These are phyloP conservation scores for Triticum dicoccoides DNA, from an alignment of 176 grass and related monocot genomes.

Conservation along the genomic window DNA sequence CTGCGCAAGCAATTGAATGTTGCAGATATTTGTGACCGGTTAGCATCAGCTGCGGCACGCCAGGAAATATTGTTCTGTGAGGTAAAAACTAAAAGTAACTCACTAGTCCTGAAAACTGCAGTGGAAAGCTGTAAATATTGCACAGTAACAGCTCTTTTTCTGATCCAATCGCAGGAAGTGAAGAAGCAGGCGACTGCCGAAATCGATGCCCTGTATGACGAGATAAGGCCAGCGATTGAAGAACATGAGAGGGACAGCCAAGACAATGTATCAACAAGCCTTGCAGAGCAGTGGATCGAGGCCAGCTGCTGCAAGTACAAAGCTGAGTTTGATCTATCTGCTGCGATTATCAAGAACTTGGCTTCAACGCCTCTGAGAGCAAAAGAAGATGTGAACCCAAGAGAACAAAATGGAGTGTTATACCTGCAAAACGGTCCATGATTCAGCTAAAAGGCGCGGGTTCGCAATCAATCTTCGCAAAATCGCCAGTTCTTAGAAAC, in stretches of 20 bases:
- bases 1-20: slow-evolving; percentile 56
- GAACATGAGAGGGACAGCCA: slow-evolving; percentile 90
- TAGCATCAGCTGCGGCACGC: slow-evolving; percentile 57
- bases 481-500: neutral
- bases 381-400: slow-evolving; percentile 18
- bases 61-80: slow-evolving; percentile 83
- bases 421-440: slow-evolving; percentile 66
- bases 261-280: slow-evolving; percentile 85
- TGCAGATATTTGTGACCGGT: slow-evolving; percentile 54
- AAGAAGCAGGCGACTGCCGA: slow-evolving; percentile 61
- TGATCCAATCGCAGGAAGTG: slow-evolving; percentile 47
- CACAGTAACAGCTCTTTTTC: slow-evolving; percentile 1
- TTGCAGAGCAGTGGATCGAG: slow-evolving; percentile 91
- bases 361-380: slow-evolving; percentile 41
- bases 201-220: slow-evolving; percentile 68
- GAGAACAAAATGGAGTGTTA: slow-evolving; percentile 51
- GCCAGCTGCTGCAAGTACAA: slow-evolving; percentile 86
- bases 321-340: slow-evolving; percentile 87
- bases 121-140: neutral
- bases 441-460: slow-evolving; percentile 3
- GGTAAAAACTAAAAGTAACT: slow-evolving; percentile 29
- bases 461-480: neutral
- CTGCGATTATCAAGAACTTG: slow-evolving; percentile 70
- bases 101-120: neutral
- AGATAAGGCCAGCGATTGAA: slow-evolving; percentile 92